These are phyloP conservation scores for Auriculariales sp. DNA, from an alignment of 768 basidiomycete genomes.

Conservation along the genomic window DNA sequence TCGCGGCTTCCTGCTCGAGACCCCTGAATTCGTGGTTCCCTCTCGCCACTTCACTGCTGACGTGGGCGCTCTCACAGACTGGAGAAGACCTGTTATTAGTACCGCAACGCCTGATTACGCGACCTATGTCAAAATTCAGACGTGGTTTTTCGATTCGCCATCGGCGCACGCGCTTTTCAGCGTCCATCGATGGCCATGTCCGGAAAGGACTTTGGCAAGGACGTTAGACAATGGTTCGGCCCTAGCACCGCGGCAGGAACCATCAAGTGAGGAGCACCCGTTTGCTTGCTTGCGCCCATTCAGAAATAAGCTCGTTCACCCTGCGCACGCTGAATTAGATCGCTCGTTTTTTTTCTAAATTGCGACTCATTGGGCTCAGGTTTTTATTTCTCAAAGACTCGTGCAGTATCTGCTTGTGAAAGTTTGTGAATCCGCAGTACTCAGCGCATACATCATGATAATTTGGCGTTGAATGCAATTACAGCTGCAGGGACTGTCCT, in stretches of 20 bases:
- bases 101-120: conserved; percentile 54
- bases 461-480: too few relatives aligned
- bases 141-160: conserved; percentile 92
- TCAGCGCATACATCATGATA: too few relatives aligned
- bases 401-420: too few relatives aligned
- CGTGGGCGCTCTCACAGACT: conserved; percentile 36
- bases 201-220: conserved; percentile 88
- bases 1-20: conserved; percentile 1
- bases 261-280: conserved; percentile 47
- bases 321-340: too few relatives aligned
- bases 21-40: neutral
- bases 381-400: too few relatives aligned
- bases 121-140: conserved; percentile 78
- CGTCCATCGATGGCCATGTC: conserved; percentile 94
- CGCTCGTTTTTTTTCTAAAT: too few relatives aligned
- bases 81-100: conserved; percentile 59
- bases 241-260: conserved; percentile 96
- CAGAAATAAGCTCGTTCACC: too few relatives aligned
- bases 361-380: too few relatives aligned
- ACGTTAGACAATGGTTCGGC: conserved; percentile 96
- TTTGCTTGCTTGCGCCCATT: too few relatives aligned
- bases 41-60: neutral
- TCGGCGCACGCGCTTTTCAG: conserved; percentile 76
- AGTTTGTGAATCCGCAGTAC: too few relatives aligned
- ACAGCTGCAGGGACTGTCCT: too few relatives aligned